A percentile compares a stretch with the other conserved stretches of the same genome.
Conservation (phyloP, 164 flowering plant species). For the Echeveria elegans region DNA sequence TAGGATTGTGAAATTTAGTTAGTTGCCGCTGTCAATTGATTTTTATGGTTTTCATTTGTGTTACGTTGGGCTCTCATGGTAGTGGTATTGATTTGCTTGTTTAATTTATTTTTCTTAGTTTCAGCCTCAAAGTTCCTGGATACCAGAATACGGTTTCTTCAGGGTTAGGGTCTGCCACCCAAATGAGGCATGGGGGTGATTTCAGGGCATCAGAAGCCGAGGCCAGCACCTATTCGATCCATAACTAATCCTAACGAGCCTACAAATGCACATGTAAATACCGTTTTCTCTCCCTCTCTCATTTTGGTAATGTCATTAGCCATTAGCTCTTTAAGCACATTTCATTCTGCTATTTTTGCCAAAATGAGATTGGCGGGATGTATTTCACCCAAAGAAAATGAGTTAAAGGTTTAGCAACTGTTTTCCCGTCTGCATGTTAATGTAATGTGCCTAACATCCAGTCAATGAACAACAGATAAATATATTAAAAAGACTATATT, state of each 20-base stretch:
- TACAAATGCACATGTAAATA: neutral
- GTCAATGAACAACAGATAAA: neutral
- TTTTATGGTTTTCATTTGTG: too few relatives aligned
- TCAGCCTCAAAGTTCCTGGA: neutral
- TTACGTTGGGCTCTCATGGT: neutral
- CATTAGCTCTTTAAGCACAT: neutral
- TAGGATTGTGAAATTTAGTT: neutral
- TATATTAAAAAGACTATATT: too few relatives aligned
- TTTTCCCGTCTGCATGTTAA: neutral
- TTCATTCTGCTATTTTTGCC: too few relatives aligned
- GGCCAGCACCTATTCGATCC: neutral
- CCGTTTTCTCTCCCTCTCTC: neutral
- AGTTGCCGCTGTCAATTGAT: too few relatives aligned
- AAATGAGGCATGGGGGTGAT: constrained; percentile 1
- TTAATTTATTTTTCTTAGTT: neutral
- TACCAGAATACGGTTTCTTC: neutral
- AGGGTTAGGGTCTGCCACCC: too few relatives aligned
- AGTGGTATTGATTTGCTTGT: neutral
- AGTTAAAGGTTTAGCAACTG: neutral
- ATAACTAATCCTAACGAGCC: constrained; percentile 2
- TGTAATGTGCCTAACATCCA: too few relatives aligned
- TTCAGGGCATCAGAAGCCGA: constrained; percentile 2
- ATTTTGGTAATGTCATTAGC: neutral
- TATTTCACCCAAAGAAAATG: neutral
- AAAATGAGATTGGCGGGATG: too few relatives aligned